Conservation (phyloP, 768 basidiomycete genomes). For the Termitomyces sp. region DNA sequence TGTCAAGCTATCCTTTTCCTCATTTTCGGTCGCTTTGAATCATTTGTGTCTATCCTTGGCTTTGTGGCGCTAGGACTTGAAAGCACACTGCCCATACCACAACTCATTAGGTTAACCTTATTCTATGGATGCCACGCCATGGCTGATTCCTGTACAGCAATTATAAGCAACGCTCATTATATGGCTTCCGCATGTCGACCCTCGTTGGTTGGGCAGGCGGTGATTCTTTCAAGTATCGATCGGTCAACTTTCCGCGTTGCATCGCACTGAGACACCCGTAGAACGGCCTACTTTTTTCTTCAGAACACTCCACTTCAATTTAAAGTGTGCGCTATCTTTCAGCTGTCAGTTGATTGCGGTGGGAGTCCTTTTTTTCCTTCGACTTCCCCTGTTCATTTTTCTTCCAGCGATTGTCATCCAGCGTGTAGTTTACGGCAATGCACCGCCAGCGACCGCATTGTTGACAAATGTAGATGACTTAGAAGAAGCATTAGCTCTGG, state of each 20-base stretch:
- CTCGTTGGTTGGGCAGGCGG: constrained; percentile 81
- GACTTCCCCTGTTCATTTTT: not conserved
- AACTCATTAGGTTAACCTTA: constrained; percentile 61
- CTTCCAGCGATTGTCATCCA: constrained; percentile 63
- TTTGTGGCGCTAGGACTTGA: constrained; percentile 79
- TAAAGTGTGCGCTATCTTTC: constrained; percentile 79
- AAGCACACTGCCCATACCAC: constrained; percentile 83
- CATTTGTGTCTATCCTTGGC: constrained; percentile 61
- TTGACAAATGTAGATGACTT: constrained; percentile 61
- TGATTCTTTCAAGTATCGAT: constrained; percentile 73
- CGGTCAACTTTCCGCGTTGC: not conserved
- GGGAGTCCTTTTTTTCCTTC: constrained; percentile 17
- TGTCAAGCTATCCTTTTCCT: constrained; percentile 70
- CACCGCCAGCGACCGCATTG: constrained; percentile 48
- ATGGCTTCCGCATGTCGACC: constrained; percentile 82
- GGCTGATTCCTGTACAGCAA: constrained; percentile 41
- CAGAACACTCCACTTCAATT: constrained; percentile 73
- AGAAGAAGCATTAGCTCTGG: constrained; percentile 68
- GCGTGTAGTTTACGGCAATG: constrained; percentile 67
- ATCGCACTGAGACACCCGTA: constrained; percentile 19
- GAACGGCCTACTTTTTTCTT: constrained; percentile 76
- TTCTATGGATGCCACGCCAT: not conserved
- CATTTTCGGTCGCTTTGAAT: constrained; percentile 58
- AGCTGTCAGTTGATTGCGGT: constrained; percentile 76
- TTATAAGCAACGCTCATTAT: constrained; percentile 70